A percentile compares a stretch with the other conserved stretches of the same genome.
These are phyloP conservation scores for Salix suchowensis DNA, from an alignment of 345 rosid species.

Conservation along the genomic window DNA sequence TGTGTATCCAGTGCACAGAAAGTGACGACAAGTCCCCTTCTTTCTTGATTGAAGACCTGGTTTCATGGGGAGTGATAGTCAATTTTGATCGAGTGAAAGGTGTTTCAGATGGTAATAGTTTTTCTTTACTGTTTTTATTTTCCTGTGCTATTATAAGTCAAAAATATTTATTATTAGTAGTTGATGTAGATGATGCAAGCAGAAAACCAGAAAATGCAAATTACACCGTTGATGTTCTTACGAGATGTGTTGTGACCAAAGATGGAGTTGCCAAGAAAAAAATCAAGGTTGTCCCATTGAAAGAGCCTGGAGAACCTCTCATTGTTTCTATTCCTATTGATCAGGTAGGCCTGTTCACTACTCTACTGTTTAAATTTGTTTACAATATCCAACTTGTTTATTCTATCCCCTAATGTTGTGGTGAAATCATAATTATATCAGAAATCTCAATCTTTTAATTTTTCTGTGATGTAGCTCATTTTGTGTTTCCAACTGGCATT, in stretches of 20 bases:
- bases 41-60: constrained; percentile 61
- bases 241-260: constrained; percentile 74
- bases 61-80: constrained; percentile 83
- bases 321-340: constrained; percentile 73
- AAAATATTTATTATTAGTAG: neutral
- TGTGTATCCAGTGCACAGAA: constrained; percentile 49
- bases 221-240: constrained; percentile 70
- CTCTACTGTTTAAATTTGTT: neutral
- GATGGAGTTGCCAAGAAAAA: constrained; percentile 60
- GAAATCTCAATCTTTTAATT: neutral
- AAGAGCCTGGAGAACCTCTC: constrained; percentile 72
- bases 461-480: neutral
- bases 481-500: neutral
- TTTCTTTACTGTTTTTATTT: neutral
- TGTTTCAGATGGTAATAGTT: constrained; percentile 56
- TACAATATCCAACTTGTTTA: neutral
- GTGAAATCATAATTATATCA: neutral
- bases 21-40: constrained; percentile 52
- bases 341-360: constrained; percentile 39
- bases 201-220: constrained; percentile 70
- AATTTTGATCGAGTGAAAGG: constrained; percentile 65
- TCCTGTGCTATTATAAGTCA: constrained; percentile 1
- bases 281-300: constrained; percentile 54
- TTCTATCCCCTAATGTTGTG: neutral
- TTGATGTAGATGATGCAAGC: constrained; percentile 61